Evolutionary conservation across 1,139 yeast species (phyloP).

Genomic region (Candida dubliniensis): DNA sequence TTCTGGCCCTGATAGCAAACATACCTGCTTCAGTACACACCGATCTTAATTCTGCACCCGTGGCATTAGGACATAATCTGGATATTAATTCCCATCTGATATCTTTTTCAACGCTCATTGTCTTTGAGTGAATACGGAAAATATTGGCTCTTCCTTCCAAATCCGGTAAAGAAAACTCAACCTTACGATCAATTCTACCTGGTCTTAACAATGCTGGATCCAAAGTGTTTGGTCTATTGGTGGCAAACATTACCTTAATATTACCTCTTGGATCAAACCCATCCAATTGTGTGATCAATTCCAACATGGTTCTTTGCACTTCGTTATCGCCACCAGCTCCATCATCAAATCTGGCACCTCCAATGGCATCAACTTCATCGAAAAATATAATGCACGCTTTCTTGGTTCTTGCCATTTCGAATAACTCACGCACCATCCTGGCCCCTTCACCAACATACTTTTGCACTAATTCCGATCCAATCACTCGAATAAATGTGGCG

Average conservation of each 20-base stretch:
- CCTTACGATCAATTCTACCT: conserved; percentile 97
- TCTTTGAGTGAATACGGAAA: conserved; percentile 93
- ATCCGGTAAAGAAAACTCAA: conserved; percentile 94
- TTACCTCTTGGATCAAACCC: conserved; percentile 99
- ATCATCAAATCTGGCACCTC: conserved; percentile 98
- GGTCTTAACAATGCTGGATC: conserved; percentile 98
- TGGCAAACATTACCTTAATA: conserved; percentile 98
- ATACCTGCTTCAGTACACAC: conserved; percentile 98
- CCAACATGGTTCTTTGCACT: conserved; percentile 98
- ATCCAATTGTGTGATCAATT: conserved; percentile 92
- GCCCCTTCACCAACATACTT: conserved; percentile 99
- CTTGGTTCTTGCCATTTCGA: conserved; percentile 98
- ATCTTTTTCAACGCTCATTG: conserved; percentile 96
- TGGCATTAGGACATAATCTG: conserved; percentile 93
- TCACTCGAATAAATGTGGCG: conserved; percentile 95
- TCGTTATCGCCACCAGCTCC: conserved; percentile 99
- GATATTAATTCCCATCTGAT: conserved; percentile 98
- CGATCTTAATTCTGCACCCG: conserved; percentile 96
- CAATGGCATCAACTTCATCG: conserved; percentile 98
- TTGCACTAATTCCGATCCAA: conserved; percentile 96
- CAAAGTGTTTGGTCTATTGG: conserved; percentile 94
- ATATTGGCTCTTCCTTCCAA: conserved; percentile 97
- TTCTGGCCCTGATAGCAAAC: conserved; percentile 97
- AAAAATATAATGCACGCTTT: conserved; percentile 95
- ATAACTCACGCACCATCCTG: conserved; percentile 95